Base-by-base conservation (phyloP, 1,284 basidiomycete genomes). In the Sporisorium graminicola region DNA sequence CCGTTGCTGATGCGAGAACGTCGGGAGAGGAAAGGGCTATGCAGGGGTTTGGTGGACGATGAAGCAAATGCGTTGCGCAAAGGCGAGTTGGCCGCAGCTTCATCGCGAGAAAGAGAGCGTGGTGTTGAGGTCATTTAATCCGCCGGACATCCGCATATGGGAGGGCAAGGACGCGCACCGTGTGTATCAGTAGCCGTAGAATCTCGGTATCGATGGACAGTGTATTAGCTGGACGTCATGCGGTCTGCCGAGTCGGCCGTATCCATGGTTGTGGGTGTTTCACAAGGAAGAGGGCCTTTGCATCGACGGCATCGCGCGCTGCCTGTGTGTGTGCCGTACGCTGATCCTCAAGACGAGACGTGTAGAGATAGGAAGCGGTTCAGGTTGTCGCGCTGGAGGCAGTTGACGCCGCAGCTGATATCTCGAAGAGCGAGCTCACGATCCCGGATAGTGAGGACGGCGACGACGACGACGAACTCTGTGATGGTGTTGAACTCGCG, bases 401-500 rank as follows among this genome's bases (percentile, higher is more conserved):
- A 26, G 20, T 16, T 16, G 31, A 52, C 50, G 50, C 18, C 20
- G 44, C 14, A 18, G 44, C 44, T 24, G 26, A 13, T 47, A 24
- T 35, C 35, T 35, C 35, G 35, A 35, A 13, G 35, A 35, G 35
- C 44, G 44, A 47, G 16, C 49, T 26, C 33, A 49, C 35, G 53
- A 62, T 24, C 12, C 42, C 31, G 47, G 42, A 35, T 54, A 49
- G 26, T 26, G 13, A 46, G 16, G 20, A 12, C 27, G 20, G 53
- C 49, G 20, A 49, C 42, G 18, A 53, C 31, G 24, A 35, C 43
- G 58, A 46, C 27, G 58, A 57, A 40, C 53, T 57, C 40, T 62
- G n/a, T n/a, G 47, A 71, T 71, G 62, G 63, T 71, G 69, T 65
- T 65, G 63, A 26, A 61, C 29, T 65, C 55, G 55, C 63, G 51